phyloP scores from a whole-genome alignment of 805 yeast species.

The Kuraishia borneana region DNA sequence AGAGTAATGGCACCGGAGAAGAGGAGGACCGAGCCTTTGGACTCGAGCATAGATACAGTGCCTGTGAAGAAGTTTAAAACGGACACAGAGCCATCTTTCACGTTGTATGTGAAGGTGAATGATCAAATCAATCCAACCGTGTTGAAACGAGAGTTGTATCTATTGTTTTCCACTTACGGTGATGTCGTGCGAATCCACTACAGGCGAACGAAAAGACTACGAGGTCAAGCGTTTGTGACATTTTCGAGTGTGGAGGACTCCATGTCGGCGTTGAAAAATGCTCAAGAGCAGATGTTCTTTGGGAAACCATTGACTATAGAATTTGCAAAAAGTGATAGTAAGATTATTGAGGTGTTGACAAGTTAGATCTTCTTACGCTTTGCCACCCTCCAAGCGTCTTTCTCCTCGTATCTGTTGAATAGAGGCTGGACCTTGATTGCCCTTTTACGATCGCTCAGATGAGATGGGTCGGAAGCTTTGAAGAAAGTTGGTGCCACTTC shows the following conservation, averaged over 20 bases:
- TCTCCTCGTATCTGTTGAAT: constrained; percentile 44
- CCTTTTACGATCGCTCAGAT: constrained; percentile 38
- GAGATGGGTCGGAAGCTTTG: constrained; percentile 43
- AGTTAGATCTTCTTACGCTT: constrained; percentile 14
- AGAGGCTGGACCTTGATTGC: constrained; percentile 66
- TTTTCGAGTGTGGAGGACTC: constrained; percentile 40
- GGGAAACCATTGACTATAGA: constrained; percentile 37
- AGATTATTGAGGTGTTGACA: constrained; percentile 8
- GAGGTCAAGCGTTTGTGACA: constrained; percentile 63
- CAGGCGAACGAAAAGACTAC: constrained; percentile 23
- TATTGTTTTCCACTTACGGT: constrained; percentile 53
- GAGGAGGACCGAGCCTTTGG: neutral
- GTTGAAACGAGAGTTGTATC: constrained; percentile 41
- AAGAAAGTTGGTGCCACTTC: constrained; percentile 67
- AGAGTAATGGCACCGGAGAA: neutral
- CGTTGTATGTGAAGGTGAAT: constrained; percentile 47
- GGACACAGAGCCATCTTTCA: constrained; percentile 14
- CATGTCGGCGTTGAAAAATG: constrained; percentile 32
- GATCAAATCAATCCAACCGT: constrained; percentile 35
- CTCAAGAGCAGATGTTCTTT: constrained; percentile 39
- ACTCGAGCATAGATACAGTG: neutral
- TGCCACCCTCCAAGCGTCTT: constrained; percentile 72
- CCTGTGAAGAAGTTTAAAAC: neutral
- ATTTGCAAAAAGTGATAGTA: constrained; percentile 25
- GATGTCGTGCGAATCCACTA: constrained; percentile 44